Evolutionary conservation across 2,329 filamentous ascomycete genomes (phyloP), one percentile per base, ranked within the genome.

Genomic region (Paecilomyces niveus): DNA sequence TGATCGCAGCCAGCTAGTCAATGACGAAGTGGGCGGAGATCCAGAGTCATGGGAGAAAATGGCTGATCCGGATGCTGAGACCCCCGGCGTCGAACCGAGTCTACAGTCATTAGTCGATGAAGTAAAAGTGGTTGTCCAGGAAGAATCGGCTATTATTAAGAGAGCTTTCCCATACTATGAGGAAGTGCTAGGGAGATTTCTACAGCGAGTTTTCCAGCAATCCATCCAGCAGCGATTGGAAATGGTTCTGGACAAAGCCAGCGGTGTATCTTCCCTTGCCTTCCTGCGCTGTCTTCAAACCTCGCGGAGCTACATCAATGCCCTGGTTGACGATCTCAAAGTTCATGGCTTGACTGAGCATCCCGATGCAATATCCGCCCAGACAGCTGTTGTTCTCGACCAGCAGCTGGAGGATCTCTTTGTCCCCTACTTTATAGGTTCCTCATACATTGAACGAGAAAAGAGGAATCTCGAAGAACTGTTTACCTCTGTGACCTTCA

Each of bases 81-180:
- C 92, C 1, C 92, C 93, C 0, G 89, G 90, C 7, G 89, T 99
- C 24, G 94, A 99, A 72, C 89, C 91, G 3, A 96, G 90, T 66
- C 77, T 99, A 57, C 93, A 97, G 75, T 93, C 90, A 4, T 81
- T 99, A 26, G 82, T 97, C 33, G 93, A 97, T 66, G 94, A 99
- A 73, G 92, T 97, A 67, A 91, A 89, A 73, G 88, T 97, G 53
- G 91, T 97, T 53, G 92, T 97, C 75, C 93, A 97, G 71, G 93
- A 97, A 68, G 94, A 99, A 70, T 97, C 93, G 9, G 90, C 91
- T 64, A 96, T 97, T 72, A 97, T 99, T 72, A 96, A 94, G 74
- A 86, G 92, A 55, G 93, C 94, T 0, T 99, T 99, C 69, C 94
- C 94, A 0, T 97, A 92, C 72, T 93, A 96, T 66, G 94, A 99